Evolutionary conservation across 495 filamentous ascomycete genomes (phyloP), one percentile per base, ranked within the genome.

Genomic region (Coniosporium apollinis): DNA sequence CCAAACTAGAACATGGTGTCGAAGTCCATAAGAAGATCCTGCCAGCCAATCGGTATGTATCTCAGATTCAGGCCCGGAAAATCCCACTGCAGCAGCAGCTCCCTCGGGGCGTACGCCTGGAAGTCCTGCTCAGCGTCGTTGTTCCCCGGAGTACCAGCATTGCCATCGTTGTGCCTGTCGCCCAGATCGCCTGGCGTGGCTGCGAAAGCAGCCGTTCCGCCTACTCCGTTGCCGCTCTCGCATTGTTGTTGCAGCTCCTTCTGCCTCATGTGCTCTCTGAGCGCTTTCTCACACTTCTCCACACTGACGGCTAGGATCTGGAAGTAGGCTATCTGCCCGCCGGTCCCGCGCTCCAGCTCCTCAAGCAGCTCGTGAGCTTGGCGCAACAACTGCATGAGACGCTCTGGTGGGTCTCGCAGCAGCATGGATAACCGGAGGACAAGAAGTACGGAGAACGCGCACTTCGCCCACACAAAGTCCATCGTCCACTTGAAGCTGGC

Each of bases 381-480:
- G 4, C 52, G 45, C 0, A 70, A 47, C 0, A 67, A 49, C 13
- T 60, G 48, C 18, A 56, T 45, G 28, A 64, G 48, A 18, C 60
- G 51, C 16, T 55, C 49, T 3, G 54, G 49, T 17, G 38, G 30
- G 10, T 64, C 62, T 1, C 62, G 60, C 1, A 67, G 49, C 4
- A 68, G 59, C 9, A 60, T 57, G 0, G 65, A 60, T 4, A 70
- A 48, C 39, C 66, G 66, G 7, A 68, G 56, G 0, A 69, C 56
- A 1, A 70, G 49, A 0, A 70, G 48, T 32, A 66, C 64, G 15
- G 60, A 65, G 42, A 67, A 70, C 1, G 65, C 64, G 32, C 62
- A 65, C 45, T 70, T 70, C 1, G 66, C 66, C 62, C 64, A 67
- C 17, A 70, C 65, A 32, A 67, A 70, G 35, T 70, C 66, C 64